phyloP scores from a whole-genome alignment of 345 rosid species.

The Pseudoturritis turrita region DNA sequence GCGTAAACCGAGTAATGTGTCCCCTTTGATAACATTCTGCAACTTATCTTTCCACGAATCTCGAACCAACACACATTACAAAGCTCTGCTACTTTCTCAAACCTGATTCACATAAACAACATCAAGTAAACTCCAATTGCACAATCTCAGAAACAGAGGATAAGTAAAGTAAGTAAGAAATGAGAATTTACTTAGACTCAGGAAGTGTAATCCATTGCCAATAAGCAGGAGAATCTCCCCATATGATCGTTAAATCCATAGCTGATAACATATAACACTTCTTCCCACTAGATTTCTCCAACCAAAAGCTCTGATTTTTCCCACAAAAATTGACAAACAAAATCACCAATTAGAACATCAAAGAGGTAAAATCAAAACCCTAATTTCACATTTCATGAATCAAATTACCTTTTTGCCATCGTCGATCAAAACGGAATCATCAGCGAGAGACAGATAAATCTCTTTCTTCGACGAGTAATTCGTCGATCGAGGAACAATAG shows the following conservation, averaged over 20 bases:
- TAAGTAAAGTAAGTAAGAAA: neutral
- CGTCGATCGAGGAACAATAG: conserved; percentile 22
- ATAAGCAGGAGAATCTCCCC: conserved; percentile 50
- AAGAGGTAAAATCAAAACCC: neutral
- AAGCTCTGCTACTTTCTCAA: conserved; percentile 56
- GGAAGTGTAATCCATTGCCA: conserved; percentile 48
- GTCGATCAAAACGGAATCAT: conserved; percentile 48
- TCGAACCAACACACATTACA: conserved; percentile 53
- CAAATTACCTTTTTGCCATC: conserved; percentile 48
- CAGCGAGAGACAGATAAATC: conserved; percentile 34
- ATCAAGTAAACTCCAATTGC: neutral
- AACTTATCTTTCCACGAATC: conserved; percentile 39
- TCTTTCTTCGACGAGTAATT: conserved; percentile 40
- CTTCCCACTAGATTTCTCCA: conserved; percentile 55
- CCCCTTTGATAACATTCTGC: conserved; percentile 31
- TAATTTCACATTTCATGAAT: neutral
- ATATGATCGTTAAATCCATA: conserved; percentile 41
- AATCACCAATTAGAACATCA: neutral
- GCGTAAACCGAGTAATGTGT: conserved; percentile 39
- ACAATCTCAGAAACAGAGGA: neutral
- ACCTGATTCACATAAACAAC: conserved; percentile 26
- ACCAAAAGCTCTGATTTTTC: conserved; percentile 41
- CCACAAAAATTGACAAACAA: neutral
- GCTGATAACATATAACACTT: conserved; percentile 60
- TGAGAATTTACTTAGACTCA: conserved; percentile 34